phyloP scores from a whole-genome alignment of 306 rosid species.

The Inga laurina region DNA sequence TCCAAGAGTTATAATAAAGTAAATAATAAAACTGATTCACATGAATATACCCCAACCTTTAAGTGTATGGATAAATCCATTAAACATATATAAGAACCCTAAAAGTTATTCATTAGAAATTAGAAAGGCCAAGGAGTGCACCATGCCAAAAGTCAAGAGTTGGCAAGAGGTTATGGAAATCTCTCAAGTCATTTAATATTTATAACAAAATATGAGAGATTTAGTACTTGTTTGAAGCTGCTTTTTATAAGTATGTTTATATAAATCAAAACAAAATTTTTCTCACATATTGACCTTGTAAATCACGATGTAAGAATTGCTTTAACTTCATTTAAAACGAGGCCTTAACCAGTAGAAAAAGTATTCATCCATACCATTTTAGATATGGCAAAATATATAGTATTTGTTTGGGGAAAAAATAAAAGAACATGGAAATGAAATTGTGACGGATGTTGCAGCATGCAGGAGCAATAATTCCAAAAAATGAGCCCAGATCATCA shows the following conservation, averaged over 20 bases:
- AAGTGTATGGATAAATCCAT: background rate
- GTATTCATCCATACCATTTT: background rate
- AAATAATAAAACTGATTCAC: no score
- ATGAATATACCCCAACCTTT: no score
- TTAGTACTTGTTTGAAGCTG: no score
- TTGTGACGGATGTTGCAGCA: slow-evolving; percentile 10
- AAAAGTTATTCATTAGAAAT: background rate
- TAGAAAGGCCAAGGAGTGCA: background rate
- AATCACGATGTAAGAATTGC: no score
- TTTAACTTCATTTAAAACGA: no score
- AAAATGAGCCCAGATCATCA: slow-evolving; percentile 28
- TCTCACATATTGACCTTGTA: no score
- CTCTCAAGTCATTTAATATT: background rate
- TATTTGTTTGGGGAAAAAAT: background rate
- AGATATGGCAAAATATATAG: background rate
- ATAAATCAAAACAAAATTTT: no score
- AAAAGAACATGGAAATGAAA: background rate
- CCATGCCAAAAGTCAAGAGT: no score
- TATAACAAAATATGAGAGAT: background rate
- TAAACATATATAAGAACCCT: background rate
- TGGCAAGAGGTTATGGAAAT: background rate
- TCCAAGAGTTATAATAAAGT: no score
- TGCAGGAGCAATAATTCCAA: slow-evolving; percentile 11
- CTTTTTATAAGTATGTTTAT: no score
- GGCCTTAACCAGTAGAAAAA: background rate